Percentiles rank a stretch among this genome's conserved stretches.
These are phyloP conservation scores for Citrus reticulata DNA, from an alignment of 345 rosid genomes.

Conservation along the genomic window DNA sequence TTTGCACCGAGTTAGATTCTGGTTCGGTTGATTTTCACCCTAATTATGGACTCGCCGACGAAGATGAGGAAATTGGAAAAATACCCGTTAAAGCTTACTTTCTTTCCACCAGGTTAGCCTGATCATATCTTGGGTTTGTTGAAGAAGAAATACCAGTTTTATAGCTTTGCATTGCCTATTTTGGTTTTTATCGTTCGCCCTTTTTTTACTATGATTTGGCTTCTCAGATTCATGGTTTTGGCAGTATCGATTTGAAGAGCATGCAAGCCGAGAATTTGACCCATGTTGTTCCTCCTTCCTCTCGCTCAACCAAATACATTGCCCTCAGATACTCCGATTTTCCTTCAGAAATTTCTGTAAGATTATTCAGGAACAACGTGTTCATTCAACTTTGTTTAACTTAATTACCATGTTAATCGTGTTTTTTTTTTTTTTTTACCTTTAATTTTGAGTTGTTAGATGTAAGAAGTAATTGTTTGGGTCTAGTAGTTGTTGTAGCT, in stretches of 20 bases:
- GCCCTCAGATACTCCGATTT: constrained; percentile 67
- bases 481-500: not conserved
- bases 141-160: not conserved
- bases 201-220: constrained; percentile 34
- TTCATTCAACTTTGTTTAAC: constrained; percentile 3
- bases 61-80: constrained; percentile 56
- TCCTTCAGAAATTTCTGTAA: constrained; percentile 65
- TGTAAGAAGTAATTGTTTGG: not conserved
- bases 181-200: constrained; percentile 14
- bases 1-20: constrained; percentile 44
- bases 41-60: constrained; percentile 30
- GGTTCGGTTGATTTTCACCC: constrained; percentile 41
- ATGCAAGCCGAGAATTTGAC: constrained; percentile 86
- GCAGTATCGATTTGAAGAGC: constrained; percentile 95
- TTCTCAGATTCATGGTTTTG: constrained; percentile 82
- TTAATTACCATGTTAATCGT: not conserved
- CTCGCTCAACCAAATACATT: constrained; percentile 85
- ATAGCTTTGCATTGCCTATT: not conserved
- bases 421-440: not conserved
- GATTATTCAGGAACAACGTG: constrained; percentile 25
- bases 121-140: not conserved
- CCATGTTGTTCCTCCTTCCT: constrained; percentile 78
- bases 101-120: constrained; percentile 69
- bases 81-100: constrained; percentile 83
- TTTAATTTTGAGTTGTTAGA: not conserved